Evolutionary conservation across 176 grass and related monocot genomes (phyloP).

Genomic region (Cymbopogon citratus): DNA sequence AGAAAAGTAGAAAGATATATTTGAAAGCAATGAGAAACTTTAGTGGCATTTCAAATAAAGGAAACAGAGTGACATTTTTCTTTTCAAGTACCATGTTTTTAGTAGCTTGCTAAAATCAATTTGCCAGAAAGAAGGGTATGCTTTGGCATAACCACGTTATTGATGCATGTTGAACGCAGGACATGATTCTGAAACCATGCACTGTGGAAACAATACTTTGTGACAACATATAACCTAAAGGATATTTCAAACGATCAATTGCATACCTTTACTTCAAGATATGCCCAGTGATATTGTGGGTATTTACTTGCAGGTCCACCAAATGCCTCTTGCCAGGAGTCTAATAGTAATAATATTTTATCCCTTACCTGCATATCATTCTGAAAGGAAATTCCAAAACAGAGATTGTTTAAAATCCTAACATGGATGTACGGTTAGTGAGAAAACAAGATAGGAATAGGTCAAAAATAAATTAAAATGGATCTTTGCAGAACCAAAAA

Average conservation of each 20-base stretch:
- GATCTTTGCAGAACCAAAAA: constrained; percentile 7
- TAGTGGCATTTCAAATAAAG: not conserved
- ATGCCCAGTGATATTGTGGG: constrained; percentile 81
- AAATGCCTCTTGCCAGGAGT: constrained; percentile 99
- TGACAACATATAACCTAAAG: not conserved
- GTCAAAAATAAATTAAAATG: not conserved
- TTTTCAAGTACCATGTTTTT: not conserved
- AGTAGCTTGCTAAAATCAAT: not conserved
- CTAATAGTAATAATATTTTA: constrained; percentile 75
- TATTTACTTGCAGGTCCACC: constrained; percentile 82
- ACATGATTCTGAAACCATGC: constrained; percentile 3
- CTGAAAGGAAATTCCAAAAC: constrained; percentile 37
- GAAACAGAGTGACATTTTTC: not conserved
- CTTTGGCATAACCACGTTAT: not conserved
- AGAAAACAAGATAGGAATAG: not conserved
- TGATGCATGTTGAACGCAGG: not conserved
- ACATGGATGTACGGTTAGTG: not conserved
- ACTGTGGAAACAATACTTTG: not conserved
- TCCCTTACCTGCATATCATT: constrained; percentile 86
- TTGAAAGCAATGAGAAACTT: not conserved
- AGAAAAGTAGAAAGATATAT: not conserved
- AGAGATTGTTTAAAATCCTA: not conserved
- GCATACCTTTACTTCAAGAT: constrained; percentile 84
- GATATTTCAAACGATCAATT: constrained; percentile 16
- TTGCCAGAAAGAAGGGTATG: not conserved